phyloP scores from a whole-genome alignment of 164 flowering plant genomes.

The Aristolochia californica region DNA sequence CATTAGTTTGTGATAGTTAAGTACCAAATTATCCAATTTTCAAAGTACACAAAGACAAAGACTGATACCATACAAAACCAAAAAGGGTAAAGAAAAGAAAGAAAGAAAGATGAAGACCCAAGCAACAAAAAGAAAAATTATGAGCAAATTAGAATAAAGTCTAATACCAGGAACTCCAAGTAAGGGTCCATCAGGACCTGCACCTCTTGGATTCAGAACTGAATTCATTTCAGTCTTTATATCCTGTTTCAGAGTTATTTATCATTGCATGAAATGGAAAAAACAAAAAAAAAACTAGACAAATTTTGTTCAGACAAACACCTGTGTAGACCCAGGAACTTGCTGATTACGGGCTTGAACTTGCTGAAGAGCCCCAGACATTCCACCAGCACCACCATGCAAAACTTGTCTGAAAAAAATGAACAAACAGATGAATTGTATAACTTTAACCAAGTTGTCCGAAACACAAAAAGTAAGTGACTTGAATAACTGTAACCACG shows the following conservation, averaged over 20 bases:
- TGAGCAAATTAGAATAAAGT: background rate
- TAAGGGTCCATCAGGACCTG: constrained; percentile 68
- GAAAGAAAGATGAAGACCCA: too few relatives aligned
- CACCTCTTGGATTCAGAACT: constrained; percentile 48
- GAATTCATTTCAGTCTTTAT: constrained; percentile 58
- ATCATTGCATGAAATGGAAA: constrained; percentile 6
- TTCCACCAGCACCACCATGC: constrained; percentile 77
- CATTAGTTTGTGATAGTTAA: background rate
- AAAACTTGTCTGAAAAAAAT: constrained; percentile 71
- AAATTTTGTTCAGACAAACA: background rate
- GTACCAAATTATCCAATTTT: background rate
- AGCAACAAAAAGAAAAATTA: background rate
- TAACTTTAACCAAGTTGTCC: too few relatives aligned
- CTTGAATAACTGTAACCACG: too few relatives aligned
- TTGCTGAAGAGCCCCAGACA: constrained; percentile 66
- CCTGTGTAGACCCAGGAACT: constrained; percentile 67
- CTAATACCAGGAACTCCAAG: constrained; percentile 66
- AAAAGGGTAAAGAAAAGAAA: too few relatives aligned
- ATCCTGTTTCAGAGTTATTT: constrained; percentile 37
- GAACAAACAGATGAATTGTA: too few relatives aligned
- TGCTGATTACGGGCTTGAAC: constrained; percentile 84
- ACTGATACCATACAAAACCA: too few relatives aligned
- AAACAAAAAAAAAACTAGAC: background rate
- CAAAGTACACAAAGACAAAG: too few relatives aligned
- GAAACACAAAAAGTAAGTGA: too few relatives aligned